Conservation (phyloP, 2,329 filamentous ascomycete genomes). For the Fusarium paranaense region DNA sequence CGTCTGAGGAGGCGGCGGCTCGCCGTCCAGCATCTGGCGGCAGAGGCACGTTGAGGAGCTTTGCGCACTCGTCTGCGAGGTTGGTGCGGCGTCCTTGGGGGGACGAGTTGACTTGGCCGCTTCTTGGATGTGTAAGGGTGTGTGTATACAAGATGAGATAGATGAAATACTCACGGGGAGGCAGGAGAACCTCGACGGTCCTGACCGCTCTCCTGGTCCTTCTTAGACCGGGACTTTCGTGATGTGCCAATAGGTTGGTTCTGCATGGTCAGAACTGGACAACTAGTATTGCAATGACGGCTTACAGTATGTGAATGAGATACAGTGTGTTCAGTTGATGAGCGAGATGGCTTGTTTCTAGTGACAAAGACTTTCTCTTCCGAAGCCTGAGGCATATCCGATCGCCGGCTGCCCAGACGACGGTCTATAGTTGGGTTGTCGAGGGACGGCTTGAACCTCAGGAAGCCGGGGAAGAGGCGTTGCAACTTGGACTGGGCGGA, state of each 20-base stretch:
- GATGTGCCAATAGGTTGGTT: constrained; percentile 23
- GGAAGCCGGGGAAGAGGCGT: constrained; percentile 17
- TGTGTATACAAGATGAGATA: no score
- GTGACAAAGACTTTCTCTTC: constrained; percentile 39
- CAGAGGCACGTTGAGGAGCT: constrained; percentile 36
- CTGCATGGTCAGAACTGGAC: neutral
- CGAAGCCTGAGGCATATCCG: constrained; percentile 43
- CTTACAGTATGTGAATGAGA: constrained; percentile 17
- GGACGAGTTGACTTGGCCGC: constrained; percentile 26
- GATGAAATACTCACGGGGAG: constrained; percentile 24
- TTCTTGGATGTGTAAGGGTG: constrained; percentile 6
- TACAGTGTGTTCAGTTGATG: constrained; percentile 24
- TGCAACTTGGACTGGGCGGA: constrained; percentile 7
- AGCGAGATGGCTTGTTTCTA: constrained; percentile 32
- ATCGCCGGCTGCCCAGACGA: constrained; percentile 40
- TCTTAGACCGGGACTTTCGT: constrained; percentile 16
- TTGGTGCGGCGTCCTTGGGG: constrained; percentile 22
- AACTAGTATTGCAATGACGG: neutral
- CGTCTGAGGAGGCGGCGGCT: constrained; percentile 40
- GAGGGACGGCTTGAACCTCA: constrained; percentile 23
- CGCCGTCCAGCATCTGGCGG: constrained; percentile 19
- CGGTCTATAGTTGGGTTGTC: constrained; percentile 27
- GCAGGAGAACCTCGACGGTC: constrained; percentile 38
- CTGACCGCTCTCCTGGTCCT: constrained; percentile 41
- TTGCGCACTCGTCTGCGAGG: constrained; percentile 18